Percentiles rank a stretch among this genome's conserved stretches.
Conservation (phyloP, 106 monocot genomes). For the Dendrobium officinale region DNA sequence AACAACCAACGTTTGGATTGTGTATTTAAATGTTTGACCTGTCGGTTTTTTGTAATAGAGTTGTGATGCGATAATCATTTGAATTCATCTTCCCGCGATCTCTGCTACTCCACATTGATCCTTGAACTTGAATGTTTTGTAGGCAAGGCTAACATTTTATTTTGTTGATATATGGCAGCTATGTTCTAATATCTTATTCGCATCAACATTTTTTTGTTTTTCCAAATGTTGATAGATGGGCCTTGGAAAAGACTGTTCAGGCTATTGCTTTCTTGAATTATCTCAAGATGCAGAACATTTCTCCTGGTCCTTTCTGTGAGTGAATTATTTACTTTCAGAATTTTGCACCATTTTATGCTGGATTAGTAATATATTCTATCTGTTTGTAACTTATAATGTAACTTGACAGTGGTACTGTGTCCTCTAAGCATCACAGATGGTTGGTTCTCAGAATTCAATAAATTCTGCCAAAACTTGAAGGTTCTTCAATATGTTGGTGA, state of each 20-base stretch:
- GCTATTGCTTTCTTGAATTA: constrained; percentile 86
- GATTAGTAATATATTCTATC: not conserved
- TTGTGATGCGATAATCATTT: not conserved
- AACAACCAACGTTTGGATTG: not conserved
- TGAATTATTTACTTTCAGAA: not conserved
- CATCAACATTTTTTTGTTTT: not conserved
- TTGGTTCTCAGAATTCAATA: constrained; percentile 76
- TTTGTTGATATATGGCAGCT: not conserved
- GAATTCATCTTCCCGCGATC: not conserved
- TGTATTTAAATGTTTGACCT: not conserved
- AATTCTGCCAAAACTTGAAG: constrained; percentile 67
- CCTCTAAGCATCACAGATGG: constrained; percentile 89
- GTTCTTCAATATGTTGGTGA: constrained; percentile 79
- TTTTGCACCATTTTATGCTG: not conserved
- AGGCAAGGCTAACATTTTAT: not conserved
- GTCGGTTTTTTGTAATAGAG: not conserved
- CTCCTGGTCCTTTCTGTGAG: constrained; percentile 79
- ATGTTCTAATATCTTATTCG: not conserved
- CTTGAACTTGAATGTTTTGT: not conserved
- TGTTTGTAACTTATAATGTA: constrained; percentile 6
- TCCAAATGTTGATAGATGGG: constrained; percentile 58
- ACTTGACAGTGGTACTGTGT: constrained; percentile 72
- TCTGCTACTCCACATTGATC: not conserved
- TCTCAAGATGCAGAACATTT: constrained; percentile 51
- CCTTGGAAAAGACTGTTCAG: constrained; percentile 89